These are phyloP conservation scores for Cochlearia excelsa DNA, from an alignment of 345 rosid genomes.

Conservation along the genomic window DNA sequence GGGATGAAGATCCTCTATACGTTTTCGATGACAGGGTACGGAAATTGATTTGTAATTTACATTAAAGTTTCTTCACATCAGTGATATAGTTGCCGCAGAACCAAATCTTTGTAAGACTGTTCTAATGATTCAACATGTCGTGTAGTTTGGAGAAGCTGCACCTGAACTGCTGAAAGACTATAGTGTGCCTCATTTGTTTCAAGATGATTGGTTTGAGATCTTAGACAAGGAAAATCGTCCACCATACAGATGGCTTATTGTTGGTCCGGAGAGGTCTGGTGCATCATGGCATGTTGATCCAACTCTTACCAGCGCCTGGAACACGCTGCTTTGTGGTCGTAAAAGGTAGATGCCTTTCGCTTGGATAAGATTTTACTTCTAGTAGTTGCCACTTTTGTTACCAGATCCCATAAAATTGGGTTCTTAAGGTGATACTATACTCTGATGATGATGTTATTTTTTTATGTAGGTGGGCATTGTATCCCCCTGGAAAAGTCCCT, in stretches of 20 bases:
- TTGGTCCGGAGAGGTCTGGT: constrained; percentile 98
- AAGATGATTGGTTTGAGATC: constrained; percentile 83
- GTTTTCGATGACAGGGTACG: constrained; percentile 87
- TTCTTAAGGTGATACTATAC: constrained; percentile 9
- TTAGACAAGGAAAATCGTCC: constrained; percentile 73
- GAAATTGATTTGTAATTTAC: background rate
- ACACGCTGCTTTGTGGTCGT: constrained; percentile 85
- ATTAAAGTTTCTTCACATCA: constrained; percentile 4
- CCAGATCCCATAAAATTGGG: background rate
- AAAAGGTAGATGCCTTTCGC: constrained; percentile 56
- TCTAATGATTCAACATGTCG: constrained; percentile 21
- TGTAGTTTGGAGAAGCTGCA: constrained; percentile 87
- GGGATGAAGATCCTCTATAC: constrained; percentile 94
- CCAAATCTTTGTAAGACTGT: background rate
- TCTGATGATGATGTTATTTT: constrained; percentile 14
- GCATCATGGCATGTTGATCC: constrained; percentile 99
- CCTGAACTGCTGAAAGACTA: constrained; percentile 78
- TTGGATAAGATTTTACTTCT: background rate
- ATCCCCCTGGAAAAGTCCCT: constrained; percentile 98
- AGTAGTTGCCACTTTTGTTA: constrained; percentile 1
- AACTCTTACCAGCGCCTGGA: constrained; percentile 98
- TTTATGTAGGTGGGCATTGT: constrained; percentile 85
- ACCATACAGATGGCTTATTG: constrained; percentile 85
- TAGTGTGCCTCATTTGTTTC: constrained; percentile 74
- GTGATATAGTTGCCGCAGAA: constrained; percentile 8